Percentiles rank a stretch among this genome's conserved stretches.
Evolutionary conservation across 148 eudicot species (phyloP).

Genomic region (Heliamphora exappendiculata): DNA sequence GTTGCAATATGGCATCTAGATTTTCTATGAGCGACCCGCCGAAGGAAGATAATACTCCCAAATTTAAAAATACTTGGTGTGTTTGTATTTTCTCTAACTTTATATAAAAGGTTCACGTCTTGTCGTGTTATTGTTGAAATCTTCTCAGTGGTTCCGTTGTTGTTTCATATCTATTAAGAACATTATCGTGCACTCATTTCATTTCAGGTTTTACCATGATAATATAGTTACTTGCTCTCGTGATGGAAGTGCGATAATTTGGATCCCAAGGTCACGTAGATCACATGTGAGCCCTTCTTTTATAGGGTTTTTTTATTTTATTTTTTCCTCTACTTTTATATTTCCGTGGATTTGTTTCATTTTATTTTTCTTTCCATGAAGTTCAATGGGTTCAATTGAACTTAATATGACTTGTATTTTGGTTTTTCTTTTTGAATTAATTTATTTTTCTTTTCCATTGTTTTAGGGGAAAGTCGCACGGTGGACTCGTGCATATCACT

Average conservation of each 20-base stretch:
- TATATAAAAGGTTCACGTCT: not conserved
- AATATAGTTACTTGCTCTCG: conserved; percentile 96
- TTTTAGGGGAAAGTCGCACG: conserved; percentile 76
- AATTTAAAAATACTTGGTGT: conserved; percentile 79
- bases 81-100: conserved; percentile 11
- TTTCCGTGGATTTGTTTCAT: not conserved
- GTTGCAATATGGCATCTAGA: conserved; percentile 70
- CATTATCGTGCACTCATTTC: not conserved
- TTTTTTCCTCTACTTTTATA: not conserved
- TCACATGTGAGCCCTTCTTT: conserved; percentile 62
- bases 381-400: not conserved
- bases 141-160: not conserved
- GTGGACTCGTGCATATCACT: conserved; percentile 89
- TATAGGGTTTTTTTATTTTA: not conserved
- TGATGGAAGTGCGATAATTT: conserved; percentile 96
- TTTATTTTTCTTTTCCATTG: conserved; percentile 5
- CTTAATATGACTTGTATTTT: not conserved
- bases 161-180: not conserved
- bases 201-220: conserved; percentile 77
- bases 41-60: conserved; percentile 74
- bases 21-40: conserved; percentile 39
- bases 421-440: not conserved
- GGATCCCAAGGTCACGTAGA: conserved; percentile 95
- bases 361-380: not conserved
- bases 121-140: not conserved